phyloP scores from a whole-genome alignment of 2,329 filamentous ascomycete species.

The Ophiostoma populinum region DNA sequence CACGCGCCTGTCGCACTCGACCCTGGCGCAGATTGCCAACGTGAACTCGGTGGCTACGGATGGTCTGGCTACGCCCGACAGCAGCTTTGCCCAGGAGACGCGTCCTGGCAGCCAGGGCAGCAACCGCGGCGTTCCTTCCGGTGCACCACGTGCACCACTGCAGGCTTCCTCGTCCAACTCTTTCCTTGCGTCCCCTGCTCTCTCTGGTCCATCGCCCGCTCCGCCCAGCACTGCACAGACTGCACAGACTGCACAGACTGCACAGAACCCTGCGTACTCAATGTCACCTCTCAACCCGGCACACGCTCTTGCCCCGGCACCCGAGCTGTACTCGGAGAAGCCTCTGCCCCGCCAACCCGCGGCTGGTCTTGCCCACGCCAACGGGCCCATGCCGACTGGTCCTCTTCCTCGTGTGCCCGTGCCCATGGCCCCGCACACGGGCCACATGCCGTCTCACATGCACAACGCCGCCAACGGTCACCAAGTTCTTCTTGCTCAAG shows the following conservation, averaged over 20 bases:
- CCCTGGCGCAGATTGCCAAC: slow-evolving; percentile 62
- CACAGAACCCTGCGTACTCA: slow-evolving; percentile 14
- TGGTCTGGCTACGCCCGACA: not conserved
- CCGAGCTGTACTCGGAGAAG: not conserved
- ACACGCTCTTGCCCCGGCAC: slow-evolving; percentile 11
- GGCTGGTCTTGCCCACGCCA: not conserved
- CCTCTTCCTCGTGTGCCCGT: slow-evolving; percentile 3
- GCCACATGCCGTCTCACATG: slow-evolving; percentile 4
- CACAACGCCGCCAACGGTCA: slow-evolving; percentile 3
- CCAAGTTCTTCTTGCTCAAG: slow-evolving; percentile 9
- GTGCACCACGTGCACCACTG: not conserved
- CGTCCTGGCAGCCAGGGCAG: slow-evolving; percentile 5
- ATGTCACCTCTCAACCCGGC: slow-evolving; percentile 27
- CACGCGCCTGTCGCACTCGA: slow-evolving; percentile 67
- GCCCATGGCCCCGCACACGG: slow-evolving; percentile 1
- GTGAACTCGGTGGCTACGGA: slow-evolving; percentile 31
- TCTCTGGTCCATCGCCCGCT: slow-evolving; percentile 11
- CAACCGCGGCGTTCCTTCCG: not conserved
- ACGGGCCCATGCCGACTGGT: not conserved
- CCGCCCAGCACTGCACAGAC: slow-evolving; percentile 23
- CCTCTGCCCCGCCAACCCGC: slow-evolving; percentile 1
- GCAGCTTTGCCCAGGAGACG: not conserved
- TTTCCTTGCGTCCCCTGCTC: not conserved
- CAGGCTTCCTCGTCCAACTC: slow-evolving; percentile 3
- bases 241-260: no score